These are phyloP conservation scores for Alisma plantagoaquatica DNA, from an alignment of 106 monocot species.

Conservation along the genomic window DNA sequence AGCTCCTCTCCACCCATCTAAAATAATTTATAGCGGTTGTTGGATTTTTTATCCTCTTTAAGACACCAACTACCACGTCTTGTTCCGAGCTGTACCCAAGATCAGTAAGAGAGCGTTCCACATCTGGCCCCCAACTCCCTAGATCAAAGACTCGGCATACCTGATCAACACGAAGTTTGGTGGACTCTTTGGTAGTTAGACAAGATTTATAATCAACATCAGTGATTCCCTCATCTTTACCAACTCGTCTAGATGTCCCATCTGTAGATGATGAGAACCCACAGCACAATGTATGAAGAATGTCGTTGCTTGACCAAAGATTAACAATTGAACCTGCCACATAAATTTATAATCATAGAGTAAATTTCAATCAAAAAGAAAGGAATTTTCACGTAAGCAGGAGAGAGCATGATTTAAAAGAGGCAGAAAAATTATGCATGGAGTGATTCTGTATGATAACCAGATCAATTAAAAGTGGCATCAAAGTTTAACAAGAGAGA, in stretches of 20 bases:
- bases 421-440: too few relatives aligned
- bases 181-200: neutral
- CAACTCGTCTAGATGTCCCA: slow-evolving; percentile 9
- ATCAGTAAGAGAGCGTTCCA: slow-evolving; percentile 31
- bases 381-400: too few relatives aligned
- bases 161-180: slow-evolving; percentile 23
- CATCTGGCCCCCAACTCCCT: slow-evolving; percentile 17
- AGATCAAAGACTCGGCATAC: slow-evolving; percentile 37
- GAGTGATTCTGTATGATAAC: too few relatives aligned
- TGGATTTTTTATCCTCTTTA: slow-evolving; percentile 39
- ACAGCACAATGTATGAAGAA: neutral
- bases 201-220: neutral
- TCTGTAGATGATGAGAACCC: slow-evolving; percentile 18
- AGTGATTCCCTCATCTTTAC: neutral
- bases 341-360: too few relatives aligned
- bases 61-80: slow-evolving; percentile 34
- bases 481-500: too few relatives aligned
- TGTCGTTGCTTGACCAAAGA: too few relatives aligned
- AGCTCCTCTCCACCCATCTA: slow-evolving; percentile 45
- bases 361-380: too few relatives aligned
- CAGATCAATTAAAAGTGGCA: too few relatives aligned
- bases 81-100: slow-evolving; percentile 17
- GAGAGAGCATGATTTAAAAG: too few relatives aligned
- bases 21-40: slow-evolving; percentile 43
- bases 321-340: too few relatives aligned